Evolutionary conservation across 129 eudicot genomes (phyloP).

Genomic region (Lactuca sativa): DNA sequence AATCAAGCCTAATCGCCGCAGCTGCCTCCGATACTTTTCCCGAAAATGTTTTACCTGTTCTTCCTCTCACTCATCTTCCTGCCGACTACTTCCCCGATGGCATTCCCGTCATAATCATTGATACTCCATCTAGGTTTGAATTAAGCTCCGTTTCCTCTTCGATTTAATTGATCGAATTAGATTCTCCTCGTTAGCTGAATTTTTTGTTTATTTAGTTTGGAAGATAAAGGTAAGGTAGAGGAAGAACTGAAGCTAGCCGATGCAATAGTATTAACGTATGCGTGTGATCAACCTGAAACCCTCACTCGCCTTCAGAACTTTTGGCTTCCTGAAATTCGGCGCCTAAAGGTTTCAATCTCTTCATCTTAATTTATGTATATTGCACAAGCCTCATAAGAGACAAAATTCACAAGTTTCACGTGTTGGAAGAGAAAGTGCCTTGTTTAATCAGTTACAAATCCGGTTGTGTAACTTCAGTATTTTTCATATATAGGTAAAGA

Average conservation of each 20-base stretch:
- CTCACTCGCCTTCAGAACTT: constrained; percentile 55
- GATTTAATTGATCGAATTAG: constrained; percentile 1
- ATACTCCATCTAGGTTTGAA: constrained; percentile 76
- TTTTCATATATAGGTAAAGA: constrained; percentile 49
- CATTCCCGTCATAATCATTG: constrained; percentile 76
- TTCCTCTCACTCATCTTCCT: constrained; percentile 83
- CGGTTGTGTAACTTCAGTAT: constrained; percentile 11
- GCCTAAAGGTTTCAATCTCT: constrained; percentile 60
- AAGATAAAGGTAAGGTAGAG: constrained; percentile 62
- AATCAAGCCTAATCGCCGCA: constrained; percentile 85
- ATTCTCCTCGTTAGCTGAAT: constrained; percentile 5
- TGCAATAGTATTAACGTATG: constrained; percentile 82
- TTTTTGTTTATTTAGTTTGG: constrained; percentile 54
- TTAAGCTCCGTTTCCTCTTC: not conserved
- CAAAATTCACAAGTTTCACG: too few relatives aligned
- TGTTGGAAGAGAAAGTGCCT: too few relatives aligned
- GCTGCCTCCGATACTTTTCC: constrained; percentile 75
- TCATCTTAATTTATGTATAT: not conserved
- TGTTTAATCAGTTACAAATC: constrained; percentile 1
- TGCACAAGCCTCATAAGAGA: not conserved
- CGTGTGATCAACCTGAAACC: constrained; percentile 83
- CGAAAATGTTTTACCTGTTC: constrained; percentile 68
- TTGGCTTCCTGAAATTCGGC: constrained; percentile 94
- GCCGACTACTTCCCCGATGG: constrained; percentile 80
- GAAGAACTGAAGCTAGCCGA: constrained; percentile 91